Conservation (phyloP, 106 monocot species). For the Acanthochlamys bracteata region DNA sequence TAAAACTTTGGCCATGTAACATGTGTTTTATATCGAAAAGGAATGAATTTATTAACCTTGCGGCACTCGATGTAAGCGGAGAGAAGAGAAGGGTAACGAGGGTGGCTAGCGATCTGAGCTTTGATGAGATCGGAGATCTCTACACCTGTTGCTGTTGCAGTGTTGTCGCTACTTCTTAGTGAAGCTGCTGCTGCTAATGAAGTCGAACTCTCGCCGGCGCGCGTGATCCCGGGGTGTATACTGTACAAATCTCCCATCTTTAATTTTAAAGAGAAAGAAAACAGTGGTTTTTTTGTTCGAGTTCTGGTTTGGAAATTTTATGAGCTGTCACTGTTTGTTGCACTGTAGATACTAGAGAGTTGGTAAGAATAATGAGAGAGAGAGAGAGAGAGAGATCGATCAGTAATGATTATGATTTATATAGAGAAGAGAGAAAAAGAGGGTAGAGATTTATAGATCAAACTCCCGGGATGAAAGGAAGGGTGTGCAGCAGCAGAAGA, state of each 20-base stretch:
- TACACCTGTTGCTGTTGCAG: neutral
- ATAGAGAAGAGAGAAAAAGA: neutral
- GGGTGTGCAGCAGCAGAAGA: neutral
- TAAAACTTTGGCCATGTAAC: neutral
- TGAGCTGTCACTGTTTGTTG: too few relatives aligned
- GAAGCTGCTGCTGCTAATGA: neutral
- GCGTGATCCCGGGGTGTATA: slow-evolving; percentile 68
- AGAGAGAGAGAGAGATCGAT: neutral
- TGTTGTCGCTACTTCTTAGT: neutral
- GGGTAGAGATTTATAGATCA: too few relatives aligned
- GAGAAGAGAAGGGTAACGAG: slow-evolving; percentile 63
- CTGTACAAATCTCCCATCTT: slow-evolving; percentile 78
- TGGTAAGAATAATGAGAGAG: neutral
- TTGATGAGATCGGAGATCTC: slow-evolving; percentile 46
- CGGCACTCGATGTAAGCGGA: slow-evolving; percentile 85
- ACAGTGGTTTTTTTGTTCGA: too few relatives aligned
- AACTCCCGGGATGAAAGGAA: neutral
- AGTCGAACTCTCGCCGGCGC: slow-evolving; percentile 2
- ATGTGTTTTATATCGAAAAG: neutral
- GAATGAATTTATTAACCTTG: slow-evolving; percentile 33
- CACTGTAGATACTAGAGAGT: neutral
- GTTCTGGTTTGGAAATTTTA: neutral
- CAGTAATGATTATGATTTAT: neutral
- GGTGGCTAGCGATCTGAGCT: slow-evolving; percentile 74
- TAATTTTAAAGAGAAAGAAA: too few relatives aligned